These are phyloP conservation scores for Helotiales sp. DNA, from an alignment of 2,329 filamentous ascomycete species.

Conservation along the genomic window DNA sequence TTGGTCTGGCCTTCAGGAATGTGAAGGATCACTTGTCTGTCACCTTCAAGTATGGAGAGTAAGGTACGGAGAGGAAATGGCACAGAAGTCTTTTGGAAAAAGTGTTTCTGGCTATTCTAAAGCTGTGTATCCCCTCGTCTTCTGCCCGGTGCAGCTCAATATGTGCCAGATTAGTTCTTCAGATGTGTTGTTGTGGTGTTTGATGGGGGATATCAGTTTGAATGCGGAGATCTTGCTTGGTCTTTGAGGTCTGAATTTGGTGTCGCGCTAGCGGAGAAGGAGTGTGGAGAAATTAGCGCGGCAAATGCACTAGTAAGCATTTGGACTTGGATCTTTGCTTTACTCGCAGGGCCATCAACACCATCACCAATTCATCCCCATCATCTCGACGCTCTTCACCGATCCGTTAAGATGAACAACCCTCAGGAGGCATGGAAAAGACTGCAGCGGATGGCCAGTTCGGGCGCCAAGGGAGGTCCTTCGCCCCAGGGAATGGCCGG, in stretches of 20 bases:
- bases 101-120: constrained; percentile 45
- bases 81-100: constrained; percentile 44
- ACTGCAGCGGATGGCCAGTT: constrained; percentile 63
- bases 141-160: constrained; percentile 19
- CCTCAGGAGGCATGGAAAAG: constrained; percentile 70
- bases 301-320: constrained; percentile 35
- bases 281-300: constrained; percentile 27
- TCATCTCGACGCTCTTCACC: constrained; percentile 15
- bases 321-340: constrained; percentile 19
- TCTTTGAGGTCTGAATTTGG: constrained; percentile 17
- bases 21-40: constrained; percentile 38
- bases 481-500: constrained; percentile 57
- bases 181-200: constrained; percentile 9
- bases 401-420: constrained; percentile 48
- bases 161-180: constrained; percentile 14
- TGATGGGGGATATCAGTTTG: not conserved
- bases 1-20: constrained; percentile 31
- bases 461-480: constrained; percentile 53
- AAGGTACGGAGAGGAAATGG: constrained; percentile 35
- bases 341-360: constrained; percentile 11
- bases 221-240: too few species aligned
- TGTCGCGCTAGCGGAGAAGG: constrained; percentile 14
- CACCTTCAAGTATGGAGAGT: constrained; percentile 35
- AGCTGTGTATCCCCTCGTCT: constrained; percentile 24
- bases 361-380: constrained; percentile 13